Evolutionary conservation across 805 yeast genomes (phyloP).

Genomic region (Yamadazyma philogaea): DNA sequence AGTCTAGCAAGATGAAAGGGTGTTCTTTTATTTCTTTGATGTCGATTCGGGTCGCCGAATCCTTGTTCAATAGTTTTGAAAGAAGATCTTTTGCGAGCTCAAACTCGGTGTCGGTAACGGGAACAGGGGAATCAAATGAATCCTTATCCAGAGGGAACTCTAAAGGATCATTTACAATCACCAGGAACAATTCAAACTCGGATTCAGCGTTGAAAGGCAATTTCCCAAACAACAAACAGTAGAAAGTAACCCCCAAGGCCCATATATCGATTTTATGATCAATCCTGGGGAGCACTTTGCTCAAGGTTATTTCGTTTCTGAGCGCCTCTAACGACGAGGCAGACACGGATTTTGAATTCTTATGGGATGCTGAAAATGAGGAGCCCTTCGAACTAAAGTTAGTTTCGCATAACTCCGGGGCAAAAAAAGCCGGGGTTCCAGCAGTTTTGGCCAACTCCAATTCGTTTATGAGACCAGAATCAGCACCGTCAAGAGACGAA

Average conservation of each 20-base stretch:
- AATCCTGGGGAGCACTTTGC: slow-evolving; percentile 46
- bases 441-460: slow-evolving; percentile 91
- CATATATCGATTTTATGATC: slow-evolving; percentile 91
- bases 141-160: slow-evolving; percentile 48
- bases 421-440: slow-evolving; percentile 96
- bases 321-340: slow-evolving; percentile 22
- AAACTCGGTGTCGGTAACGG: slow-evolving; percentile 42
- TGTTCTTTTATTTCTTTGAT: slow-evolving; percentile 73
- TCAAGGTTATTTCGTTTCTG: slow-evolving; percentile 18
- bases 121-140: slow-evolving; percentile 36
- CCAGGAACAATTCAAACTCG: slow-evolving; percentile 81
- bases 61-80: slow-evolving; percentile 58
- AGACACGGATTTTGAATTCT: slow-evolving; percentile 13
- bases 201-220: slow-evolving; percentile 87
- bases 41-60: slow-evolving; percentile 65
- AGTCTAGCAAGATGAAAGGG: slow-evolving; percentile 53
- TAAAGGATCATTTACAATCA: slow-evolving; percentile 62
- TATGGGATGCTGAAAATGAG: slow-evolving; percentile 2
- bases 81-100: slow-evolving; percentile 59
- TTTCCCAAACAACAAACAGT: slow-evolving; percentile 80
- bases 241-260: slow-evolving; percentile 93
- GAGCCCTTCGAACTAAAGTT: slow-evolving; percentile 27
- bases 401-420: slow-evolving; percentile 85
- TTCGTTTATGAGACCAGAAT: slow-evolving; percentile 50
- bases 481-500: slow-evolving; percentile 38